Base-by-base conservation (phyloP, 768 basidiomycete genomes). In the Phanerochaete sordida region DNA sequence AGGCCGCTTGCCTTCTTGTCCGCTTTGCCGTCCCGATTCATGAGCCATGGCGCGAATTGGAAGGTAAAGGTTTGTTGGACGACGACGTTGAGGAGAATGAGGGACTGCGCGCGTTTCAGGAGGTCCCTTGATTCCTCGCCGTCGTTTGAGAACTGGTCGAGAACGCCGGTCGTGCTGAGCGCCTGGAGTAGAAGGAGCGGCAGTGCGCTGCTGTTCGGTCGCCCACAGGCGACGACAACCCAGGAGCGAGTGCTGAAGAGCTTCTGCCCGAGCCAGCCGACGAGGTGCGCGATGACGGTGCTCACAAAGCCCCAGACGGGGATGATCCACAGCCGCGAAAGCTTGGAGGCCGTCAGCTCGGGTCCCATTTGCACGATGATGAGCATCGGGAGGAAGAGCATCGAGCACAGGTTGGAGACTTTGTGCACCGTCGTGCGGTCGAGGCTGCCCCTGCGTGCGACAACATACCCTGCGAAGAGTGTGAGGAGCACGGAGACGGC, bases 311-410 rank as follows among this genome's bases (percentile, higher is more conserved):
- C 70, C 70, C 70, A 72, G 26, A 62, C 55, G 26, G 70, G 69
- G 4, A 70, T 56, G 51, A 72, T 66, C 69, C 70, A 72, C 30
- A 69, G 54, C 33, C 45, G 56, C 21, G 60, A n/a, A 45, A 72
- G 59, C 3, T 57, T 56, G 12, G 27, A 7, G n/a, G 51, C 60
- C 52, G 71, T 69, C 51, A 72, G 65, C 62, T 66, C 61, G 68
- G 71, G 53, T 3, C 68, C 71, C 71, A 70, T 72, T 53, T 68
- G 59, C 12, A 63, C 67, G 64, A 72, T 48, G 64, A 72, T 65
- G 62, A 72, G 69, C 52, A 66, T 68, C 23, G 71, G 71, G 44
- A 70, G 68, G 65, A 72, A 72, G 35, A 70, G 68, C 26, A 56
- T 58, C 6, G 71, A 63, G 61, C 68, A 72, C 37, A 72, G 60